Percentiles rank a stretch among this genome's conserved stretches.
Conservation (phyloP, 2,329 filamentous ascomycete genomes). For the Trichoderma asperellum region DNA sequence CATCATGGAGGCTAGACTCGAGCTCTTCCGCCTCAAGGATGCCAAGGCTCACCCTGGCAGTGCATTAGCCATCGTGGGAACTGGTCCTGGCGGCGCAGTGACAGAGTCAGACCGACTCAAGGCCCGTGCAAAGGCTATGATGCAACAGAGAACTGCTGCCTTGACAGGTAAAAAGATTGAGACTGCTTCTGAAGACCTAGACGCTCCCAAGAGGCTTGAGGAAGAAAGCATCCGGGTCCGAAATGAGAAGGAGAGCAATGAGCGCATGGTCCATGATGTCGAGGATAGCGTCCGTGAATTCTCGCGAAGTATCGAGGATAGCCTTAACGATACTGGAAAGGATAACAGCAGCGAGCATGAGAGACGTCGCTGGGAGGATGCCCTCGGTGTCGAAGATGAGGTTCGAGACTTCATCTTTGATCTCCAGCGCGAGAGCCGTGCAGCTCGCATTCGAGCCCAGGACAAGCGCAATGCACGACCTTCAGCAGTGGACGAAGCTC, state of each 20-base stretch:
- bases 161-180: conserved; percentile 83
- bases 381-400: conserved; percentile 92
- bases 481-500: conserved; percentile 49
- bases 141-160: conserved; percentile 95
- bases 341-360: conserved; percentile 85
- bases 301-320: conserved; percentile 80
- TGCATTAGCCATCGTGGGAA: conserved; percentile 81
- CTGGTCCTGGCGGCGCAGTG: conserved; percentile 84
- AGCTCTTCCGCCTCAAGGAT: conserved; percentile 91
- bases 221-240: conserved; percentile 81
- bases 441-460: conserved; percentile 68
- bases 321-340: conserved; percentile 77
- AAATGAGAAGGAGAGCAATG: conserved; percentile 89
- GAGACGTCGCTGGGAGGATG: conserved; percentile 92
- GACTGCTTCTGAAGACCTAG: conserved; percentile 69
- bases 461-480: conserved; percentile 56
- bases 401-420: conserved; percentile 98
- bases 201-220: conserved; percentile 82
- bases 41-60: conserved; percentile 87
- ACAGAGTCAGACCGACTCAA: conserved; percentile 95
- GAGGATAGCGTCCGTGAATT: conserved; percentile 95
- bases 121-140: conserved; percentile 94
- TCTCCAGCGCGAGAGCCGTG: conserved; percentile 81
- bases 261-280: conserved; percentile 94
- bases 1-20: conserved; percentile 87